Percentiles rank a stretch among this genome's conserved stretches.
Evolutionary conservation across 1,139 yeast genomes (phyloP).

Genomic region (Nadsonia starkeyi-henricii): DNA sequence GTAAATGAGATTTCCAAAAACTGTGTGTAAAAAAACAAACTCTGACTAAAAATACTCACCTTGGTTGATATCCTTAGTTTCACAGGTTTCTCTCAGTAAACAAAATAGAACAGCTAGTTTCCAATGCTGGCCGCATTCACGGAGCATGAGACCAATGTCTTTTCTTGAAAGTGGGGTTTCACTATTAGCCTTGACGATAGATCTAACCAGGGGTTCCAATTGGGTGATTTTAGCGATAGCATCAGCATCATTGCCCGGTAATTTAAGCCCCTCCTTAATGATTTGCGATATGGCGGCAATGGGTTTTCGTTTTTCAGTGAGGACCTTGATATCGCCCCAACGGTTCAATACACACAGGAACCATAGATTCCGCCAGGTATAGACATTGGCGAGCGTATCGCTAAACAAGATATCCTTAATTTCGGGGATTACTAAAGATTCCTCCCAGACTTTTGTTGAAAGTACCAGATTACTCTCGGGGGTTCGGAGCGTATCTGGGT

Average conservation of each 20-base stretch:
- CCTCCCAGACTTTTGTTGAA: conserved; percentile 3
- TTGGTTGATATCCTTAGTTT: conserved; percentile 2
- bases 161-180: conserved; percentile 28
- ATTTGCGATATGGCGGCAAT: conserved; percentile 30
- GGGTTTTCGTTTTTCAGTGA: conserved; percentile 28
- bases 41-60: not conserved
- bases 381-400: conserved; percentile 1
- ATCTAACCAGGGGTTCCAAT: conserved; percentile 15
- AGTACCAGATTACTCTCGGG: conserved; percentile 1
- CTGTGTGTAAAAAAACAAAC: not conserved
- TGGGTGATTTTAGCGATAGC: conserved; percentile 24
- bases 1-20: not conserved
- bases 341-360: conserved; percentile 26
- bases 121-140: conserved; percentile 41
- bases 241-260: conserved; percentile 40
- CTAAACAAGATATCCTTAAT: not conserved
- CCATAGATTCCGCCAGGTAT: conserved; percentile 3
- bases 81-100: conserved; percentile 11
- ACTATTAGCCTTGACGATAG: conserved; percentile 9
- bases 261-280: conserved; percentile 56
- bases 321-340: conserved; percentile 30
- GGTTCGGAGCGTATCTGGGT: not conserved
- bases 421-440: not conserved
- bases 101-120: conserved; percentile 26
- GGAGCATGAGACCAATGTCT: conserved; percentile 45